Base-by-base conservation (phyloP, 2,329 filamentous ascomycete genomes). In the Hymenoscyphus occultus region DNA sequence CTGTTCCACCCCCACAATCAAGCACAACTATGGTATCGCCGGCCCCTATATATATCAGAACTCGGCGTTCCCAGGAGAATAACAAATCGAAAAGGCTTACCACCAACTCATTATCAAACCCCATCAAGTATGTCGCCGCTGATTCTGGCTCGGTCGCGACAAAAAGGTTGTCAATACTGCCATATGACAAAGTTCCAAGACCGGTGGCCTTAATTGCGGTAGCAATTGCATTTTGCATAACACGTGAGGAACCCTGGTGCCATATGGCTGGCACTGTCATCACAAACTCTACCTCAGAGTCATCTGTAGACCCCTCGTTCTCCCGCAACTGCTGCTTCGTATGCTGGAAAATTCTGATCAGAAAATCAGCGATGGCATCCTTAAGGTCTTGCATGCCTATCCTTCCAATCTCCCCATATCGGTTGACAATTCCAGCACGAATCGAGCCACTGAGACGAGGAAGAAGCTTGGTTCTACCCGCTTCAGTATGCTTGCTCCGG, bases 141-240 rank as follows among this genome's bases (percentile, higher is more conserved):
- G 72, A 72, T 64, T 75, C 73, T 2, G 74, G 73, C 54, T 75
- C 74, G 9, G 70, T 69, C 5, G 74, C 69, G 16, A 75, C 69
- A 42, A 75, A 76, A 1, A 76, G 59, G 28, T 73, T 71, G 19
- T 74, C 69, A n/a, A 74, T 48, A 39, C 62, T 68, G 2, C 62
- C 60, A 13, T 65, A 35, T 3, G 48, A 58, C 14, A 67, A 40
- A 0, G 54, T 60, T 4, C 70, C 67, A 39, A 71, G 66, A 1
- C 42, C 35, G 2, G 65, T 63, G 6, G 59, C 59, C 28, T 58
- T 51, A 16, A 68, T 64, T 0, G 68, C 65, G 40, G 56, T 32
- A 39, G 62, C 64, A 31, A 69, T 62, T 5, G 67, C 63, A 39
- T 58, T 56, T 31, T 64, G 67, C 40, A 64, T 60, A 16, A 66